A percentile compares a stretch with the other conserved stretches of the same genome.
These are phyloP conservation scores for Aspergillus proliferans DNA, from an alignment of 2,329 filamentous ascomycete genomes.

Conservation along the genomic window DNA sequence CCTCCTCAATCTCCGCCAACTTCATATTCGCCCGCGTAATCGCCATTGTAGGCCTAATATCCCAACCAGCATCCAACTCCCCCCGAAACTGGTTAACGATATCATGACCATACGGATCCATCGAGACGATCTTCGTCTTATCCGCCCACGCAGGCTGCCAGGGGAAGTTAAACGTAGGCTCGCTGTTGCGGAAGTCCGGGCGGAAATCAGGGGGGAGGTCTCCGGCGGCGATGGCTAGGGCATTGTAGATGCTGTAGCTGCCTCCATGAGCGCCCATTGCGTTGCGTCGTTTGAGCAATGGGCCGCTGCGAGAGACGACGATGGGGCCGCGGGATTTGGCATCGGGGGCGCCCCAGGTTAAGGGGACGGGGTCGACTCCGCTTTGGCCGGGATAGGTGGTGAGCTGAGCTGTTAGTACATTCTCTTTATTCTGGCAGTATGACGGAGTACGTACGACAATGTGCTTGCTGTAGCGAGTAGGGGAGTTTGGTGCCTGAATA, in stretches of 20 bases:
- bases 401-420: slow-evolving; percentile 28
- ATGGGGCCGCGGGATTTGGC: slow-evolving; percentile 74
- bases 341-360: slow-evolving; percentile 81
- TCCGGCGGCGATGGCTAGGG: slow-evolving; percentile 83
- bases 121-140: slow-evolving; percentile 89
- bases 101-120: slow-evolving; percentile 91
- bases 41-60: slow-evolving; percentile 85
- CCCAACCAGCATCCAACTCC: slow-evolving; percentile 62
- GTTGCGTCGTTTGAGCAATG: slow-evolving; percentile 32
- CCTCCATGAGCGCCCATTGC: slow-evolving; percentile 71
- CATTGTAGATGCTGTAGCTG: slow-evolving; percentile 94
- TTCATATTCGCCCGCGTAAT: slow-evolving; percentile 93
- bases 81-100: slow-evolving; percentile 73
- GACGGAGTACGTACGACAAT: slow-evolving; percentile 23
- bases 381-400: slow-evolving; percentile 91
- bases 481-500: slow-evolving; percentile 16
- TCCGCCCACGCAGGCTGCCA: slow-evolving; percentile 87
- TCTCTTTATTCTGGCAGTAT: no score
- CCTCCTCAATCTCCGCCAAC: slow-evolving; percentile 88
- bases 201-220: slow-evolving; percentile 78
- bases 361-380: slow-evolving; percentile 81
- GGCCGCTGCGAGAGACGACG: slow-evolving; percentile 56
- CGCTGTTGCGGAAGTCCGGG: slow-evolving; percentile 74
- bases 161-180: slow-evolving; percentile 83
- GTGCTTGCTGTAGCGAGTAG: slow-evolving; percentile 26